phyloP scores from a whole-genome alignment of 1,284 basidiomycete species.

The Porodaedalea pini region DNA sequence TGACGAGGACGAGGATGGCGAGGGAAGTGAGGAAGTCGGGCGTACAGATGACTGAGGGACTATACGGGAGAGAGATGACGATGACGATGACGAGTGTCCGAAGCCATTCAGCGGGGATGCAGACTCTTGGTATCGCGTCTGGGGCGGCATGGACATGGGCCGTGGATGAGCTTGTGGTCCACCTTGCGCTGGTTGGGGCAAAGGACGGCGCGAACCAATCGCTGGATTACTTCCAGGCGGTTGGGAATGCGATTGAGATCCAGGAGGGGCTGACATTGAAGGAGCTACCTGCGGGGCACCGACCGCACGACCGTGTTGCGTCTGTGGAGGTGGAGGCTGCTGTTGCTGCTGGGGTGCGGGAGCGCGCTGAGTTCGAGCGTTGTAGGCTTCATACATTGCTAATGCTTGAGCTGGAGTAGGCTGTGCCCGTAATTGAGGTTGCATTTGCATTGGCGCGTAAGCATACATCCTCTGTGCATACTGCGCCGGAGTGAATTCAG shows the following conservation, averaged over 20 bases:
- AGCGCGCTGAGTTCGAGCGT: slow-evolving; percentile 4
- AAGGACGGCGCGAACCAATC: slow-evolving; percentile 4
- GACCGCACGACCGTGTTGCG: not conserved
- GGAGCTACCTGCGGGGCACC: slow-evolving; percentile 1
- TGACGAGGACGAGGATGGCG: not conserved
- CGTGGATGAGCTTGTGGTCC: slow-evolving; percentile 8
- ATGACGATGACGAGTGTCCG: slow-evolving; percentile 9
- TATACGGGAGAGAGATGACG: slow-evolving; percentile 10
- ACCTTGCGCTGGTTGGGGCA: slow-evolving; percentile 7
- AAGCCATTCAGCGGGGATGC: not conserved
- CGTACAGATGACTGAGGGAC: slow-evolving; percentile 7
- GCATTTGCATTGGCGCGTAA: slow-evolving; percentile 11
- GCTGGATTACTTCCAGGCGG: not conserved
- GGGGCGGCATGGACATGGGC: slow-evolving; percentile 19
- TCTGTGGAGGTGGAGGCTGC: slow-evolving; percentile 11
- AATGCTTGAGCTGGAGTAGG: not conserved
- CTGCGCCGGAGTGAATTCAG: not conserved
- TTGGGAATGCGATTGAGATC: not conserved
- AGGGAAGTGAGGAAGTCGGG: slow-evolving; percentile 14
- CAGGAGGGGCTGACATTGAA: slow-evolving; percentile 5
- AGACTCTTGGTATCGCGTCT: not conserved
- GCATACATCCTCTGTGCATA: slow-evolving; percentile 6
- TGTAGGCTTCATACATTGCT: slow-evolving; percentile 7
- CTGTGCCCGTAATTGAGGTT: not conserved
- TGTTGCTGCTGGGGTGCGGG: slow-evolving; percentile 10